Evolutionary conservation across 208 protist species (phyloP).

Genomic region (Paratrypanosoma confusum): DNA sequence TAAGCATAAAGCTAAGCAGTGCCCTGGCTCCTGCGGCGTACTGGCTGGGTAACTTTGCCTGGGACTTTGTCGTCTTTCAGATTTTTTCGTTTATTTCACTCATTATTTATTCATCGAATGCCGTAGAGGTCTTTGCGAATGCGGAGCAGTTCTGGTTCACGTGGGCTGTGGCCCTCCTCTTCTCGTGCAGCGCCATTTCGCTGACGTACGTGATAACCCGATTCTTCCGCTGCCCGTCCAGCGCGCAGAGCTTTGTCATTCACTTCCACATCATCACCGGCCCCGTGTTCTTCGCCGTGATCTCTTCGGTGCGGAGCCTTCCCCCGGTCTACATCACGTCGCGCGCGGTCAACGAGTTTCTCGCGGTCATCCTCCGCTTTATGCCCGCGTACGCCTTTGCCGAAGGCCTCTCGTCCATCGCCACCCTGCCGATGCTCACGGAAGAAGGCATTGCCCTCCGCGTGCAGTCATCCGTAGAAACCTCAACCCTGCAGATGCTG

Average conservation of each 20-base stretch:
- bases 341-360: conserved; percentile 10
- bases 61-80: conserved; percentile 10
- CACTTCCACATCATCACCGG: conserved; percentile 6
- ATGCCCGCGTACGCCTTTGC: conserved; percentile 3
- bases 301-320: conserved; percentile 4
- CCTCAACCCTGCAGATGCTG: not conserved
- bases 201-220: conserved; percentile 11
- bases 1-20: conserved; percentile 9
- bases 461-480: not conserved
- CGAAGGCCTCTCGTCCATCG: no score
- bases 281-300: conserved; percentile 10
- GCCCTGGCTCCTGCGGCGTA: conserved; percentile 4
- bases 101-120: conserved; percentile 3
- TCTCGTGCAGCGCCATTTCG: conserved; percentile 6
- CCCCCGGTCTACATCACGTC: no score
- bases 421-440: no score
- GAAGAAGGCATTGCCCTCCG: no score
- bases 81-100: conserved; percentile 2
- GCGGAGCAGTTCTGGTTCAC: not conserved
- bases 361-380: conserved; percentile 7
- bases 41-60: conserved; percentile 17
- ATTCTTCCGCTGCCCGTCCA: conserved; percentile 6
- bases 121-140: not conserved
- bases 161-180: conserved; percentile 8
- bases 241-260: conserved; percentile 11